Conservation (phyloP, 352 stramenopile species). For the Phytophthora hybrid region DNA sequence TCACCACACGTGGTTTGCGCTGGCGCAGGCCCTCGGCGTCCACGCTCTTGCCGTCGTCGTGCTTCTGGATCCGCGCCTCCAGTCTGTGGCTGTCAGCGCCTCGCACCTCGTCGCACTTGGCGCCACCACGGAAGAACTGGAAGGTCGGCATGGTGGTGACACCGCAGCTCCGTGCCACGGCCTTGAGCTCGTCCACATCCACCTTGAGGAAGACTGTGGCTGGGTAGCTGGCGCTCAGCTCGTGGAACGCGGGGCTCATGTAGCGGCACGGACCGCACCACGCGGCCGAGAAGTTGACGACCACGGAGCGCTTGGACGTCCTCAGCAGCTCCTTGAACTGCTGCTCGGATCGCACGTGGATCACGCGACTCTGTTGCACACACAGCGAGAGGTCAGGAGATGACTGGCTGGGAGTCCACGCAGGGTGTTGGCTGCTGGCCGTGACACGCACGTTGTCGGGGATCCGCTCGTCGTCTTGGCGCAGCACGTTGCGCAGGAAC, state of each 20-base stretch:
- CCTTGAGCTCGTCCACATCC: slow-evolving; percentile 87
- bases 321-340: slow-evolving; percentile 82
- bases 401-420: background rate
- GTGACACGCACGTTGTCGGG: slow-evolving; percentile 48
- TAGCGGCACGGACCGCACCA: slow-evolving; percentile 91
- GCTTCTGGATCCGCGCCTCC: slow-evolving; percentile 68
- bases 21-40: slow-evolving; percentile 49
- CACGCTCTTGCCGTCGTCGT: slow-evolving; percentile 43
- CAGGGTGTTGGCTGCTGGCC: no score
- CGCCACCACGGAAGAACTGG: slow-evolving; percentile 93
- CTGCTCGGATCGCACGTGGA: slow-evolving; percentile 77
- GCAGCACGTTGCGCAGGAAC: slow-evolving; percentile 68
- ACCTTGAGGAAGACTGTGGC: slow-evolving; percentile 91
- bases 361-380: slow-evolving; percentile 60
- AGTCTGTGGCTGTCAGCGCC: slow-evolving; percentile 81
- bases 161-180: slow-evolving; percentile 53
- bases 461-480: slow-evolving; percentile 58
- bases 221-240: slow-evolving; percentile 85
- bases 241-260: slow-evolving; percentile 86
- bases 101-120: slow-evolving; percentile 89
- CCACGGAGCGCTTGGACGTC: slow-evolving; percentile 72
- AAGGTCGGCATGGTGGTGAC: slow-evolving; percentile 96
- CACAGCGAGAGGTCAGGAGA: background rate
- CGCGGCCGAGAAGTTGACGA: slow-evolving; percentile 90
- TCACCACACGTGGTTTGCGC: slow-evolving; percentile 62